Conservation (phyloP, 257 asterid genomes). For the Ehretia macrophylla region DNA sequence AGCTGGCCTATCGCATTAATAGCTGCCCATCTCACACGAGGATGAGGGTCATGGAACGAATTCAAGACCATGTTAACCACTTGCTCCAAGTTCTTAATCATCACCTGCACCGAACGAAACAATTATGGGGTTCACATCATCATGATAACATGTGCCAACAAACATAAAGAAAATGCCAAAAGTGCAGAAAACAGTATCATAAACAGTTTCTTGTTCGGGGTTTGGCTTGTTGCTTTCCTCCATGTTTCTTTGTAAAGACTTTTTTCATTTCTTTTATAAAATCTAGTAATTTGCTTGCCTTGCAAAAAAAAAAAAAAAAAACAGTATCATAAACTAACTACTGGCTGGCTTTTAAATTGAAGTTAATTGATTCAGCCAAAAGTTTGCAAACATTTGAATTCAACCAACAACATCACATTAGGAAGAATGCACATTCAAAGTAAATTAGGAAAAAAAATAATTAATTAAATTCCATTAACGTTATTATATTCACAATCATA, state of each 20-base stretch:
- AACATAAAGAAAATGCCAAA: background rate
- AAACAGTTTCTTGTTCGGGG: too few species aligned
- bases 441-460: too few species aligned
- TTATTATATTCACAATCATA: too few species aligned
- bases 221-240: too few species aligned
- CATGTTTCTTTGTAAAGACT: too few species aligned
- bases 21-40: constrained; percentile 98
- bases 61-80: constrained; percentile 87
- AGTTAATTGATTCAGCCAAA: background rate
- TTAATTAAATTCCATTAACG: too few species aligned
- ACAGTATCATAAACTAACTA: background rate
- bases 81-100: constrained; percentile 82
- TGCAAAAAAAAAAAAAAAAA: too few species aligned
- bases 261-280: too few species aligned
- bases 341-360: too few species aligned
- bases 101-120: constrained; percentile 46
- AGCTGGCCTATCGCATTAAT: constrained; percentile 98
- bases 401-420: too few species aligned
- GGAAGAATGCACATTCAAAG: too few species aligned
- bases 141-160: background rate
- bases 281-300: too few species aligned
- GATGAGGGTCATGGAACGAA: constrained; percentile 91
- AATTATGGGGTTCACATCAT: background rate
- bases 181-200: background rate
- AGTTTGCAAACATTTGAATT: background rate